phyloP scores from a whole-genome alignment of 495 filamentous ascomycete genomes.

The Penicillium canariense region DNA sequence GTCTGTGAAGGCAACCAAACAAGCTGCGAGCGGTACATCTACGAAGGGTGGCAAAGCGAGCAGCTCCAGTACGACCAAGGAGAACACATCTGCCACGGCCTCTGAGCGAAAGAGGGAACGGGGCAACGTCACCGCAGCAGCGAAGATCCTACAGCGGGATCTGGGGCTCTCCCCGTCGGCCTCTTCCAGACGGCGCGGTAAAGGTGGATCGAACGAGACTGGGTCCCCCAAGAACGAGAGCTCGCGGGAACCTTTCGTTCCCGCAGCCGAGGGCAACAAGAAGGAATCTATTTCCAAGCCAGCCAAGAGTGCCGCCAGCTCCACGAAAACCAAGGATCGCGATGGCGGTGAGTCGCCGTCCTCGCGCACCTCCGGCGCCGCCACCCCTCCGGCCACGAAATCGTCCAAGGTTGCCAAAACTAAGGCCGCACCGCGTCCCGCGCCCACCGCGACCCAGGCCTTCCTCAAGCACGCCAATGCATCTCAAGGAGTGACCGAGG shows the following conservation, averaged over 20 bases:
- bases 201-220: slow-evolving; percentile 31
- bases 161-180: slow-evolving; percentile 72
- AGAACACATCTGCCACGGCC: slow-evolving; percentile 26
- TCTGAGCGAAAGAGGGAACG: slow-evolving; percentile 59
- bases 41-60: slow-evolving; percentile 30
- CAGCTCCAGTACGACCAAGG: slow-evolving; percentile 34
- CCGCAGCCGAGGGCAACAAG: slow-evolving; percentile 34
- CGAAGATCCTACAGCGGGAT: slow-evolving; percentile 86
- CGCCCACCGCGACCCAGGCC: slow-evolving; percentile 67
- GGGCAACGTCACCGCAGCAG: slow-evolving; percentile 71
- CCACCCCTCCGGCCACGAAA: slow-evolving; percentile 31
- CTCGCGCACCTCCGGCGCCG: slow-evolving; percentile 24
- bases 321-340: slow-evolving; percentile 27
- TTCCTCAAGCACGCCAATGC: slow-evolving; percentile 92
- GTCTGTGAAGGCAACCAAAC: slow-evolving; percentile 75
- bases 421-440: slow-evolving; percentile 32
- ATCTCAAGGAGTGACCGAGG: slow-evolving; percentile 85
- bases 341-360: slow-evolving; percentile 14
- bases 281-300: slow-evolving; percentile 32
- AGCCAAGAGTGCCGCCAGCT: slow-evolving; percentile 25
- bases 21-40: slow-evolving; percentile 42
- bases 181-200: slow-evolving; percentile 46
- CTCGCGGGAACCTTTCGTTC: slow-evolving; percentile 26
- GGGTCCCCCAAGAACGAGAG: slow-evolving; percentile 30
- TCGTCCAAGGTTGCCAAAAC: slow-evolving; percentile 29